phyloP scores from a whole-genome alignment of 2,329 filamentous ascomycete species.

The Aquanectria penicillioides region DNA sequence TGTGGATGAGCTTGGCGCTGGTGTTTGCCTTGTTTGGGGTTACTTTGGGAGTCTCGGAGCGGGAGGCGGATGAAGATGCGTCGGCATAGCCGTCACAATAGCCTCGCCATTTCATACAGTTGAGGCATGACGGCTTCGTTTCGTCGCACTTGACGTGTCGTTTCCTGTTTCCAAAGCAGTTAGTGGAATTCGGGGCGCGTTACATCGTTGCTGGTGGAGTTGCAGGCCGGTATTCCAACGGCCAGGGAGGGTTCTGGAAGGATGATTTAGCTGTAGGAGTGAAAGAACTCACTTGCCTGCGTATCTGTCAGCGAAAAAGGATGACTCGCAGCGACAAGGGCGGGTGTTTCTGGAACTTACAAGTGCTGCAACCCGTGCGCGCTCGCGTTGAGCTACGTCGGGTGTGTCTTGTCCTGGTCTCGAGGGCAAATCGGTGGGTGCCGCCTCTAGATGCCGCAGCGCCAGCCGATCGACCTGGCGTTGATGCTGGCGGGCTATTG shows the following conservation, averaged over 20 bases:
- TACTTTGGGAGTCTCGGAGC: slow-evolving; percentile 15
- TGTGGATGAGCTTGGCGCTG: slow-evolving; percentile 44
- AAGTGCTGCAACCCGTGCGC: slow-evolving; percentile 51
- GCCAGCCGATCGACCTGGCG: slow-evolving; percentile 29
- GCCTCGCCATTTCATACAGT: slow-evolving; percentile 54
- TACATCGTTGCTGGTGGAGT: neutral
- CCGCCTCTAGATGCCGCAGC: slow-evolving; percentile 36
- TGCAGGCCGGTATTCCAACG: too few species aligned
- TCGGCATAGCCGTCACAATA: slow-evolving; percentile 50
- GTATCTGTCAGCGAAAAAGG: slow-evolving; percentile 16
- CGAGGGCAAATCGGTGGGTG: slow-evolving; percentile 51
- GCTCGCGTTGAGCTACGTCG: slow-evolving; percentile 51
- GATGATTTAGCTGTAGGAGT: too few species aligned
- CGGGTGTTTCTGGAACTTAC: slow-evolving; percentile 39
- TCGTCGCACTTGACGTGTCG: slow-evolving; percentile 57
- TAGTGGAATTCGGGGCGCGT: slow-evolving; percentile 19
- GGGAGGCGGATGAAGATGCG: slow-evolving; percentile 18
- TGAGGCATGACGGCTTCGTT: slow-evolving; percentile 52
- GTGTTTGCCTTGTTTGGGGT: slow-evolving; percentile 28
- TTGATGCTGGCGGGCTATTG: slow-evolving; percentile 31
- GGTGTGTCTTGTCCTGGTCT: slow-evolving; percentile 49
- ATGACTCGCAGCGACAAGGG: neutral
- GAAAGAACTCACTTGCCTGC: slow-evolving; percentile 50
- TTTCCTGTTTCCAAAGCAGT: slow-evolving; percentile 49
- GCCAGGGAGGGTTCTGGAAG: neutral